phyloP scores from a whole-genome alignment of 768 basidiomycete species.

The Lepiota brunneoincarnata region DNA sequence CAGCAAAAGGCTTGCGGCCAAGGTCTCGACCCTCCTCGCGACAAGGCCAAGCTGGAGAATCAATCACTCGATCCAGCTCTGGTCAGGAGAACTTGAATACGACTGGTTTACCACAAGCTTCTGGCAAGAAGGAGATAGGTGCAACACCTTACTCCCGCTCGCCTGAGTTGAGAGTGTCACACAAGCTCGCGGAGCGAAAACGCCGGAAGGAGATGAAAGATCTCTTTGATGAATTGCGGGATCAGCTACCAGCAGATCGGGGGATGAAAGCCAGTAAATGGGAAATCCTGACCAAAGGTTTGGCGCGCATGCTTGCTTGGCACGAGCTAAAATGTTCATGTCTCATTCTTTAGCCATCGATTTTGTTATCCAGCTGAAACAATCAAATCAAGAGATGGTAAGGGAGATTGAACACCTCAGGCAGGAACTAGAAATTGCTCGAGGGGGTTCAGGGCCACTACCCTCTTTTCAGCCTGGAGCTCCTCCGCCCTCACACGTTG shows the following conservation, averaged over 20 bases:
- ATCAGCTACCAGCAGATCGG: slow-evolving; percentile 87
- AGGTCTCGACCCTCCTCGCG: slow-evolving; percentile 74
- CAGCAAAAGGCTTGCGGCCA: slow-evolving; percentile 53
- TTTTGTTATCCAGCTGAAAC: slow-evolving; percentile 78
- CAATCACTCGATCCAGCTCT: slow-evolving; percentile 36
- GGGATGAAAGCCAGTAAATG: slow-evolving; percentile 98
- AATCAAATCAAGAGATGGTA: slow-evolving; percentile 70
- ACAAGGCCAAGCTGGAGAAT: slow-evolving; percentile 37
- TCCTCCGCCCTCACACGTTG: slow-evolving; percentile 44
- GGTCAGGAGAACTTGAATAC: slow-evolving; percentile 44
- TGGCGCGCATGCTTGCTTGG: slow-evolving; percentile 17
- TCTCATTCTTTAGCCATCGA: slow-evolving; percentile 78
- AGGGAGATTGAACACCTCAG: slow-evolving; percentile 78
- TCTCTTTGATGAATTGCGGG: slow-evolving; percentile 92
- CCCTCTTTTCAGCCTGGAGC: slow-evolving; percentile 48
- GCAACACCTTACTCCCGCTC: slow-evolving; percentile 91
- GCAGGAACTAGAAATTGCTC: slow-evolving; percentile 66
- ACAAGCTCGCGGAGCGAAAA: slow-evolving; percentile 97
- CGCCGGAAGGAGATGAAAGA: slow-evolving; percentile 99
- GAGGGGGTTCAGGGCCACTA: slow-evolving; percentile 41
- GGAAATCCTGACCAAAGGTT: slow-evolving; percentile 98
- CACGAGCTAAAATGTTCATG: slow-evolving; percentile 3
- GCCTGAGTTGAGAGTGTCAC: slow-evolving; percentile 91
- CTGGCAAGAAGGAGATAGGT: slow-evolving; percentile 47
- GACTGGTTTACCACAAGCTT: slow-evolving; percentile 34